Evolutionary conservation across 129 eudicot genomes (phyloP).

Genomic region (Cynara cardunculus): DNA sequence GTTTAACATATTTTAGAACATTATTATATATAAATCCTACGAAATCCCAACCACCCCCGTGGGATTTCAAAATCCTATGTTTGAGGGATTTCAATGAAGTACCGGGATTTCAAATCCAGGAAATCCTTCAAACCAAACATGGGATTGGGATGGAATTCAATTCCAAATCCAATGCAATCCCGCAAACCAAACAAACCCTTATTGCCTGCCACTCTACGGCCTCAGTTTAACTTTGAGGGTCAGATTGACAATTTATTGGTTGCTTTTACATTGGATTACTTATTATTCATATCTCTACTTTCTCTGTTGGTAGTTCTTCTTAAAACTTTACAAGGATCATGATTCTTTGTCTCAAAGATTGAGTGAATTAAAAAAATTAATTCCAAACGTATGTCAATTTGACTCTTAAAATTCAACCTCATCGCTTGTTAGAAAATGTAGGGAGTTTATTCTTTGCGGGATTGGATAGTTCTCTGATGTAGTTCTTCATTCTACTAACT

Average conservation of each 20-base stretch:
- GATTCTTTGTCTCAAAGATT: background rate
- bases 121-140: no score
- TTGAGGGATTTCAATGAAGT: no score
- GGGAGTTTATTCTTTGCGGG: background rate
- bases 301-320: background rate
- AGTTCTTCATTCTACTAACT: background rate
- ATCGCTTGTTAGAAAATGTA: background rate
- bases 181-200: no score
- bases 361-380: background rate
- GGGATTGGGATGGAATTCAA: no score
- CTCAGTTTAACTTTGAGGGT: background rate
- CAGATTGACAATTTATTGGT: background rate
- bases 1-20: no score
- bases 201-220: constrained; percentile 3
- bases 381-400: background rate
- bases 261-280: background rate
- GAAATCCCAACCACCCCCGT: no score
- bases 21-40: no score
- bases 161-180: no score
- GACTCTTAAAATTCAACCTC: background rate
- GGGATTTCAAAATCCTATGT: no score
- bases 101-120: no score
- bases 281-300: background rate
- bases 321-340: background rate
- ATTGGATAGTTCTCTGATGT: background rate